Percentiles rank a stretch among this genome's conserved stretches.
phyloP scores from a whole-genome alignment of 352 stramenopile genomes.

The Pythium utonaiense region DNA sequence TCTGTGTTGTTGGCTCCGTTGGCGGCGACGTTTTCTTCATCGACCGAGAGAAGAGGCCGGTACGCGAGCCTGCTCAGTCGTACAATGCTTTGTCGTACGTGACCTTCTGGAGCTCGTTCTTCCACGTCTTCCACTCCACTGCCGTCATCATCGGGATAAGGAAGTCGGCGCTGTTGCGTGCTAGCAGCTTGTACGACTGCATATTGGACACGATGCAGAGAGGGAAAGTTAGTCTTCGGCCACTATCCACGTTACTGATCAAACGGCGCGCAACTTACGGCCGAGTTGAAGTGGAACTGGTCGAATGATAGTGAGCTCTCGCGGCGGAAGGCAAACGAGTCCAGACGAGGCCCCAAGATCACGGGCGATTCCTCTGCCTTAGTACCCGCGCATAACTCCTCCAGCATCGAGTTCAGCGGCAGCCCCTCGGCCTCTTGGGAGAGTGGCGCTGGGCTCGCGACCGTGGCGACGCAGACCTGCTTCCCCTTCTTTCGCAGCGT shows the following conservation, averaged over 20 bases:
- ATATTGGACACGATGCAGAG: not conserved
- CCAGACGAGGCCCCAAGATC: slow-evolving; percentile 69
- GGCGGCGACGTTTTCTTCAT: slow-evolving; percentile 7
- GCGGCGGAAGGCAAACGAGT: slow-evolving; percentile 68
- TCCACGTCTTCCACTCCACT: slow-evolving; percentile 82
- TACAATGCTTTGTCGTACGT: slow-evolving; percentile 79
- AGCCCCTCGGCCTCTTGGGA: slow-evolving; percentile 29
- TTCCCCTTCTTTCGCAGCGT: slow-evolving; percentile 81
- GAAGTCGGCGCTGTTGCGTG: slow-evolving; percentile 71
- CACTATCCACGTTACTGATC: too few relatives aligned
- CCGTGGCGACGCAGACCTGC: slow-evolving; percentile 65
- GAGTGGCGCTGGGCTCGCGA: slow-evolving; percentile 42
- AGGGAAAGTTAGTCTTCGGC: too few relatives aligned
- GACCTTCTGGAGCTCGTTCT: slow-evolving; percentile 68
- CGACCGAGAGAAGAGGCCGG: not conserved
- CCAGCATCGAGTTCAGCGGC: slow-evolving; percentile 57
- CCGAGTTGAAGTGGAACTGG: slow-evolving; percentile 81
- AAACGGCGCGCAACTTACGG: too few relatives aligned
- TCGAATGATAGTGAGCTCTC: slow-evolving; percentile 59
- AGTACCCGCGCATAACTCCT: slow-evolving; percentile 78
- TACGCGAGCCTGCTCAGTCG: slow-evolving; percentile 37
- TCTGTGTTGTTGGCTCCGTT: slow-evolving; percentile 22
- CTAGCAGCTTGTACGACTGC: slow-evolving; percentile 75
- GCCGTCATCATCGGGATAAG: slow-evolving; percentile 80
- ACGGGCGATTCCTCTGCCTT: slow-evolving; percentile 57